Evolutionary conservation across 257 asterid species (phyloP).

Genomic region (Misopates orontium): DNA sequence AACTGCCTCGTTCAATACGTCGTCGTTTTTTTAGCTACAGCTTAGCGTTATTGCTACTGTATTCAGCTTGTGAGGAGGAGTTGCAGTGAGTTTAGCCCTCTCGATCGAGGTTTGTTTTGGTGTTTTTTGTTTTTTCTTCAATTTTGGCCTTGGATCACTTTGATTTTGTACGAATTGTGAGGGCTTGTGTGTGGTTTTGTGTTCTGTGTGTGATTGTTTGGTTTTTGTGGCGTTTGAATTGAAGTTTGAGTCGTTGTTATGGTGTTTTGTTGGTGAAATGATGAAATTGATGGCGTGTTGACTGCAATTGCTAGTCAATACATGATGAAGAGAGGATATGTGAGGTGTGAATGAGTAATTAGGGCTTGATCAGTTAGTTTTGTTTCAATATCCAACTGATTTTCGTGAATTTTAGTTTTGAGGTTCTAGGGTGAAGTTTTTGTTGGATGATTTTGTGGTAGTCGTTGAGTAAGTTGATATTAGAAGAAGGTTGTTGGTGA

Average conservation of each 20-base stretch:
- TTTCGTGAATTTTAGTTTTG: constrained; percentile 7
- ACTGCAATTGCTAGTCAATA: constrained; percentile 11
- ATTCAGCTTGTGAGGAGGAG: no score
- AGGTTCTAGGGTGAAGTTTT: neutral
- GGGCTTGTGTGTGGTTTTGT: constrained; percentile 21
- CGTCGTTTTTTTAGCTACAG: no score
- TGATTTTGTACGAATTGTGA: no score
- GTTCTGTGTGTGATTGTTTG: neutral
- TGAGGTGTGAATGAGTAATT: constrained; percentile 4
- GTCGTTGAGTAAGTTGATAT: no score
- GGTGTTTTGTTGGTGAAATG: neutral
- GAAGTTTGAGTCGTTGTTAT: no score
- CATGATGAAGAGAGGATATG: constrained; percentile 2
- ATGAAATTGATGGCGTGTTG: neutral
- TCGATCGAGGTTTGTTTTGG: no score
- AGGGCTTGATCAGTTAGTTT: constrained; percentile 24
- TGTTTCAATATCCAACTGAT: neutral
- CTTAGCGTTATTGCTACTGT: no score
- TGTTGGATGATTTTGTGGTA: no score
- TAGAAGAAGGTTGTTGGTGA: neutral
- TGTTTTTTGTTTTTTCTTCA: neutral
- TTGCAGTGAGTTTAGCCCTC: no score
- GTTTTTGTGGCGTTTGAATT: no score
- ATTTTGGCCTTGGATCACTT: neutral
- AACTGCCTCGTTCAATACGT: no score